Evolutionary conservation across 1,284 basidiomycete species (phyloP).

Genomic region (Athelia psychrophila): DNA sequence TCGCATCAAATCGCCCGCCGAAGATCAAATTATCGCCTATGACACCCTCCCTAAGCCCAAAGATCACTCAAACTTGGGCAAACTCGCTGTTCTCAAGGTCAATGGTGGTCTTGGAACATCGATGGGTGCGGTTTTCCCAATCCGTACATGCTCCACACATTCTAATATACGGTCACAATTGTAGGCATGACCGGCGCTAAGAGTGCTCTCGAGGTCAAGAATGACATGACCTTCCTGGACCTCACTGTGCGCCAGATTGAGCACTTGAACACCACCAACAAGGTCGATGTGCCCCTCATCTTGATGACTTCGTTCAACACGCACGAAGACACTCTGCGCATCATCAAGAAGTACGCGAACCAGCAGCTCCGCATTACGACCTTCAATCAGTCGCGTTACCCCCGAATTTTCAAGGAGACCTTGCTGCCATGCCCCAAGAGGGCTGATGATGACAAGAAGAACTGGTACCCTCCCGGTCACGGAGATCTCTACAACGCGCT

Average conservation of each 20-base stretch:
- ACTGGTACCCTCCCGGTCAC: slow-evolving; percentile 99
- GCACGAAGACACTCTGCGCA: slow-evolving; percentile 93
- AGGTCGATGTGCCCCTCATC: slow-evolving; percentile 92
- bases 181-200: slow-evolving; percentile 91
- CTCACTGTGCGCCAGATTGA: slow-evolving; percentile 97
- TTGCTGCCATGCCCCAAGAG: slow-evolving; percentile 87
- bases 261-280: slow-evolving; percentile 71
- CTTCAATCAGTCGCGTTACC: slow-evolving; percentile 99
- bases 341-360: slow-evolving; percentile 99
- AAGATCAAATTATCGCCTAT: slow-evolving; percentile 93
- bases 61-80: slow-evolving; percentile 78
- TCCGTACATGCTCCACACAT: neutral
- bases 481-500: slow-evolving; percentile 96
- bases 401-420: slow-evolving; percentile 95
- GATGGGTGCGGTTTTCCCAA: slow-evolving; percentile 62
- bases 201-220: slow-evolving; percentile 89
- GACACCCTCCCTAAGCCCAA: slow-evolving; percentile 61
- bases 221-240: slow-evolving; percentile 99
- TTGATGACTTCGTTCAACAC: slow-evolving; percentile 99
- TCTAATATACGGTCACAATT: neutral
- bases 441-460: slow-evolving; percentile 89
- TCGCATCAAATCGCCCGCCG: slow-evolving; percentile 91
- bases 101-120: slow-evolving; percentile 99
- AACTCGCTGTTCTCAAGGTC: slow-evolving; percentile 98
- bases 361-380: slow-evolving; percentile 94